A percentile compares a stretch with the other conserved stretches of the same genome.
Evolutionary conservation across 805 yeast genomes (phyloP).

Genomic region (Nakazawaea ishiwadae): DNA sequence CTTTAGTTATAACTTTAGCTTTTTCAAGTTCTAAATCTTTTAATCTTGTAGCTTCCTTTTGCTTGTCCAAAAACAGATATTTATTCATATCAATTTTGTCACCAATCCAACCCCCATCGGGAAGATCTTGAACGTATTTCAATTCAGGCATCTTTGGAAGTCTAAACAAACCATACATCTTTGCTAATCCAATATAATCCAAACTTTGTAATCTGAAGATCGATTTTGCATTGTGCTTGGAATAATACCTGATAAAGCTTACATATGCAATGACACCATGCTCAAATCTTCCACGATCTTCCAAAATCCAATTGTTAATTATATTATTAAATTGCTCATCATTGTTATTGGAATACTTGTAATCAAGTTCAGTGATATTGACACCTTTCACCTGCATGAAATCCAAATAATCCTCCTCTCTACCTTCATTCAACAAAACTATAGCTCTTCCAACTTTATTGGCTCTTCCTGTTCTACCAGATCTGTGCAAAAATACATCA

Average conservation of each 20-base stretch:
- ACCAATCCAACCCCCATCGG: conserved; percentile 72
- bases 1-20: conserved; percentile 22
- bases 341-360: background rate
- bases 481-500: conserved; percentile 85
- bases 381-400: conserved; percentile 75
- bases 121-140: conserved; percentile 44
- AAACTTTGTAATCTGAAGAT: conserved; percentile 73
- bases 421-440: conserved; percentile 64
- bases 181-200: conserved; percentile 70
- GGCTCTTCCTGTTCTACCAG: conserved; percentile 95
- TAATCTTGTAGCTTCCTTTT: conserved; percentile 58
- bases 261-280: conserved; percentile 76
- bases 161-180: conserved; percentile 73
- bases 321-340: conserved; percentile 26
- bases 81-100: conserved; percentile 61
- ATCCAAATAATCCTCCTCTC: conserved; percentile 78
- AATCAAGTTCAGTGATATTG: conserved; percentile 33
- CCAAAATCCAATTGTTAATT: conserved; percentile 51
- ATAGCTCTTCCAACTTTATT: conserved; percentile 78
- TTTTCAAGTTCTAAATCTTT: conserved; percentile 48
- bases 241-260: conserved; percentile 75
- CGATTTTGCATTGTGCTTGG: conserved; percentile 84
- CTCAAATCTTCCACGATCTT: conserved; percentile 80
- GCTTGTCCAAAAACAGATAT: conserved; percentile 58
- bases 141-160: conserved; percentile 95